A percentile compares a stretch with the other conserved stretches of the same genome.
Conservation (phyloP, 371 early-diverging fungal genomes). For the Furculomyces boomerangus region DNA sequence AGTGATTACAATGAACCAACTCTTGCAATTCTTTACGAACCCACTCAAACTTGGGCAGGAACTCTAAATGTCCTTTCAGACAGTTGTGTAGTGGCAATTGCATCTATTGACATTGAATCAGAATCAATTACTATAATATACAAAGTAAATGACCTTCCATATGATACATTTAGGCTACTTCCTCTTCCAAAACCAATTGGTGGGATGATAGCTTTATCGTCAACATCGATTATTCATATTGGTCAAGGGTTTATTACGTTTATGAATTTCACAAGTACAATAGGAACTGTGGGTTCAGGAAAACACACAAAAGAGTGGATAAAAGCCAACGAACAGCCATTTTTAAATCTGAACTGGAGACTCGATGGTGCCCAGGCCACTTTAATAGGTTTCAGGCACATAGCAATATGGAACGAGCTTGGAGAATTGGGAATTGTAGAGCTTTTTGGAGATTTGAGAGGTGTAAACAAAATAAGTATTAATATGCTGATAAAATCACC, state of each 20-base stretch:
- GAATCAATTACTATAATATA: conserved; percentile 63
- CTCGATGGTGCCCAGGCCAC: background rate
- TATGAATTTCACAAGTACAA: conserved; percentile 4
- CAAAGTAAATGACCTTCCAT: conserved; percentile 56
- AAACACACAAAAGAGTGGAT: background rate
- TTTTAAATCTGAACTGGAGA: background rate
- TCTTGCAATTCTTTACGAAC: conserved; percentile 78
- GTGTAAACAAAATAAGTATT: background rate
- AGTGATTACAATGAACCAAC: conserved; percentile 86
- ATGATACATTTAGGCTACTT: conserved; percentile 49
- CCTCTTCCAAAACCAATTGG: conserved; percentile 72
- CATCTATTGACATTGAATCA: conserved; percentile 66
- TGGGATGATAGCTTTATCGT: conserved; percentile 62
- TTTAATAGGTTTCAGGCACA: background rate
- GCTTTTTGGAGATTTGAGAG: background rate
- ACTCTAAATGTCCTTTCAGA: conserved; percentile 53
- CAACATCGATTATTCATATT: conserved; percentile 68
- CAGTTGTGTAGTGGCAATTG: conserved; percentile 57
- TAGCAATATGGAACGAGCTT: background rate
- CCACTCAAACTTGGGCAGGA: conserved; percentile 70
- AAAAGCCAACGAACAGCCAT: background rate
- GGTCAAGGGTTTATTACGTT: conserved; percentile 51
- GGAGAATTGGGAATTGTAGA: background rate
- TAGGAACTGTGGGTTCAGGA: background rate
- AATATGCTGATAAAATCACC: background rate